phyloP scores from a whole-genome alignment of 345 rosid genomes.

The Salix suchowensis region DNA sequence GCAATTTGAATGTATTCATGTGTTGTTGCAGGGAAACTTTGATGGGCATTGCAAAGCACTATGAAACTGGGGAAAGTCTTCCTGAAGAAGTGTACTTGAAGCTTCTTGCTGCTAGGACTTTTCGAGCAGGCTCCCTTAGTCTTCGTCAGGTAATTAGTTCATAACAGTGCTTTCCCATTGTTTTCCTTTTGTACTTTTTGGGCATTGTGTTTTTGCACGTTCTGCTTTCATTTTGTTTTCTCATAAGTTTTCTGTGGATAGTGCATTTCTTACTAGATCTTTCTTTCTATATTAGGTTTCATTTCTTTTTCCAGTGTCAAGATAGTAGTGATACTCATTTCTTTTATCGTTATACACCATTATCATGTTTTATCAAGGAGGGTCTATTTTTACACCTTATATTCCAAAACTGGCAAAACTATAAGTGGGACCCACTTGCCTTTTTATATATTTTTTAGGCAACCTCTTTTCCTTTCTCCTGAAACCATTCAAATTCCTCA shows the following conservation, averaged over 20 bases:
- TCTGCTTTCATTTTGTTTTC: not conserved
- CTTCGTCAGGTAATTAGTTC: slow-evolving; percentile 74
- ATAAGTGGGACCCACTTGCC: too few species aligned
- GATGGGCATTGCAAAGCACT: slow-evolving; percentile 90
- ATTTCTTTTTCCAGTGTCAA: too few species aligned
- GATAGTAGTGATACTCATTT: not conserved
- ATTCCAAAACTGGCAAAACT: too few species aligned
- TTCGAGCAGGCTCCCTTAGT: slow-evolving; percentile 77
- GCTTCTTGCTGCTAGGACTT: slow-evolving; percentile 90
- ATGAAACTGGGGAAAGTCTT: slow-evolving; percentile 72
- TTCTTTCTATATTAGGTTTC: not conserved
- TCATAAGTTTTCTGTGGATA: not conserved
- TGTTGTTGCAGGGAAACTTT: slow-evolving; percentile 63
- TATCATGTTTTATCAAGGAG: too few species aligned
- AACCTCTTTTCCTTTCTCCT: too few species aligned
- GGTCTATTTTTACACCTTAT: too few species aligned
- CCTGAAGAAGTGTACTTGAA: slow-evolving; percentile 79
- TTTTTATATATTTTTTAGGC: too few species aligned
- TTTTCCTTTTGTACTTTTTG: not conserved
- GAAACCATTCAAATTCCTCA: too few species aligned
- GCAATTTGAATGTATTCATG: slow-evolving; percentile 4
- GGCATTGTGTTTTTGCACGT: not conserved
- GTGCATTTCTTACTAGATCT: not conserved
- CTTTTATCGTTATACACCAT: not conserved
- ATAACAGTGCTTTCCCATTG: not conserved